Conservation (phyloP, 306 rosid genomes). For the Vigna nakashimae region DNA sequence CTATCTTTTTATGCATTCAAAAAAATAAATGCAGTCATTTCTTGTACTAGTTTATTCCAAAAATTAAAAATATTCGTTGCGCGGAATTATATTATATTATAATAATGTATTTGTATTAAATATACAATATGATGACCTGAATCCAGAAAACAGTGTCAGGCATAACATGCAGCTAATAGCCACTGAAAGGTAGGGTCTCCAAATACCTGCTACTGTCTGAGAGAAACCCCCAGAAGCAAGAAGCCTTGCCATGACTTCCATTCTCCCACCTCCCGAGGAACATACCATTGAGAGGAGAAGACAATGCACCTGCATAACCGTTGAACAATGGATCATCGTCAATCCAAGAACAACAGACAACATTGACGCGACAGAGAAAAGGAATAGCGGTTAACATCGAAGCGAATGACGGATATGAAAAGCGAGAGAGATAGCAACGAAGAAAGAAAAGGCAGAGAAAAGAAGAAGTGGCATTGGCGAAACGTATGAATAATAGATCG, state of each 20-base stretch:
- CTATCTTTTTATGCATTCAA: background rate
- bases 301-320: conserved; percentile 30
- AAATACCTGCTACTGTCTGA: conserved; percentile 63
- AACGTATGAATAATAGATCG: background rate
- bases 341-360: conserved; percentile 4
- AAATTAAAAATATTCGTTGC: background rate
- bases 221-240: conserved; percentile 67
- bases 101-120: background rate
- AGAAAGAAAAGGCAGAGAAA: background rate
- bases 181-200: background rate
- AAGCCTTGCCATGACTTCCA: conserved; percentile 87
- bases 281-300: conserved; percentile 53
- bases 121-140: background rate
- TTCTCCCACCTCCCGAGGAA: conserved; percentile 79
- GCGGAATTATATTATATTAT: background rate
- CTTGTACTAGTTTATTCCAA: background rate
- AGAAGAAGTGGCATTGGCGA: background rate
- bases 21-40: background rate
- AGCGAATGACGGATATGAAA: background rate
- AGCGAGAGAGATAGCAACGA: background rate
- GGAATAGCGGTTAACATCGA: background rate
- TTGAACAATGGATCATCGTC: background rate
- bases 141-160: conserved; percentile 23
- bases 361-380: background rate
- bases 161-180: background rate